These are phyloP conservation scores for Colletotrichum sp. DNA, from an alignment of 2,329 filamentous ascomycete species.

Conservation along the genomic window DNA sequence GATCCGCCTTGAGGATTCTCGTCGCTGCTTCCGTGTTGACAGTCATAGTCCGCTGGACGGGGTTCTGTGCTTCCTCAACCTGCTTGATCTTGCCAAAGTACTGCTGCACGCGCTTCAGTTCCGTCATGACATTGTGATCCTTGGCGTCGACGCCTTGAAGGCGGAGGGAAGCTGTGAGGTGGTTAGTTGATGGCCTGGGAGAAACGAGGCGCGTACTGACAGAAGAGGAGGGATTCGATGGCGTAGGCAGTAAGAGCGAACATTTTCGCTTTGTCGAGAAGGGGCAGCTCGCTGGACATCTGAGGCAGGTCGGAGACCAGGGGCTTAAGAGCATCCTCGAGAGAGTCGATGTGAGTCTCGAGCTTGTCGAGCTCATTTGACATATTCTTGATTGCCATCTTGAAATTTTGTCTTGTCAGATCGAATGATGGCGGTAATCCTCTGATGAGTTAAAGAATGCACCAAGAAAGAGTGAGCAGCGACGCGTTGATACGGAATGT, in stretches of 20 bases:
- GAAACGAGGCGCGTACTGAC: conserved; percentile 50
- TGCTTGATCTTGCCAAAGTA: conserved; percentile 93
- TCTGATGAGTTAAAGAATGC: background rate
- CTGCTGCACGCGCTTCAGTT: conserved; percentile 85
- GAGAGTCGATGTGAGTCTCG: conserved; percentile 77
- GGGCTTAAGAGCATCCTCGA: conserved; percentile 78
- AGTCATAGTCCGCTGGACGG: conserved; percentile 55
- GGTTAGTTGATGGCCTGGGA: background rate
- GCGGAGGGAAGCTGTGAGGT: conserved; percentile 69
- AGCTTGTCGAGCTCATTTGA: conserved; percentile 74
- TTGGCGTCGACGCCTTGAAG: conserved; percentile 83
- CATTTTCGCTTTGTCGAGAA: conserved; percentile 95
- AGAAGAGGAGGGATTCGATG: conserved; percentile 89
- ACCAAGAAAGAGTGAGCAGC: background rate
- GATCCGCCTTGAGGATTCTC: conserved; percentile 81
- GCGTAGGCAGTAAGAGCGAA: conserved; percentile 88
- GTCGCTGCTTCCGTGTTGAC: conserved; percentile 80
- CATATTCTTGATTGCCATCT: conserved; percentile 60
- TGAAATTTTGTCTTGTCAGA: background rate
- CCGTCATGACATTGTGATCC: conserved; percentile 82
- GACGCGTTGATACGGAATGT: background rate
- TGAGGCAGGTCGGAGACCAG: conserved; percentile 71
- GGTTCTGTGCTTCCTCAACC: conserved; percentile 64
- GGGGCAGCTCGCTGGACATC: conserved; percentile 77
- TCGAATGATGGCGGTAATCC: background rate